A percentile compares a stretch with the other conserved stretches of the same genome.
phyloP scores from a whole-genome alignment of 805 yeast species.

The Cyberlindnera veronae region DNA sequence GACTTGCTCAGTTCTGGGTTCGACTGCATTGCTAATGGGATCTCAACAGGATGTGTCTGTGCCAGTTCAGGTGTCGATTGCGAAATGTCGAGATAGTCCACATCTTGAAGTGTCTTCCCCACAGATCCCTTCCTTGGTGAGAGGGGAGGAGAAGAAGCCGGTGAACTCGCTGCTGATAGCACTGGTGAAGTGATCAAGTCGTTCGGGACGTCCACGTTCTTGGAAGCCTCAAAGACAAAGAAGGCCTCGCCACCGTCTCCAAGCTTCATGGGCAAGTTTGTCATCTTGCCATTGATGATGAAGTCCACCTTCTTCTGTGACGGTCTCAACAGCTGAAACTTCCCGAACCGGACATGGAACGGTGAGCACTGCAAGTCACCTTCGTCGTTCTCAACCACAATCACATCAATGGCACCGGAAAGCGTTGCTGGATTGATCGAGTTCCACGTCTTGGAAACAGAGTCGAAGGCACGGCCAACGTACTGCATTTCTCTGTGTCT shows the following conservation, averaged over 20 bases:
- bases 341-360: conserved; percentile 94
- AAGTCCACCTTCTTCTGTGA: conserved; percentile 93
- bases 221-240: conserved; percentile 86
- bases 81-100: conserved; percentile 47
- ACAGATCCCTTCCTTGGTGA: conserved; percentile 20
- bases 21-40: conserved; percentile 5
- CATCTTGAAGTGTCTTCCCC: conserved; percentile 34
- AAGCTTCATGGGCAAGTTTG: conserved; percentile 89
- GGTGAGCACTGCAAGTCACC: conserved; percentile 85
- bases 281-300: conserved; percentile 74
- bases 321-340: conserved; percentile 87
- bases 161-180: conserved; percentile 22
- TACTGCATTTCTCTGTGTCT: conserved; percentile 64
- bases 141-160: conserved; percentile 22
- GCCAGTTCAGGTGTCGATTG: conserved; percentile 20
- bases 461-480: conserved; percentile 92
- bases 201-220: conserved; percentile 57
- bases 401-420: conserved; percentile 95
- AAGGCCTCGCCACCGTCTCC: conserved; percentile 99
- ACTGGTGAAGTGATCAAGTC: conserved; percentile 50
- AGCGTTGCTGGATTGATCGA: conserved; percentile 94
- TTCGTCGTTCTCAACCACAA: conserved; percentile 86
- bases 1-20: conserved; percentile 18
- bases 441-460: conserved; percentile 96
- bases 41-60: conserved; percentile 3